phyloP scores from a whole-genome alignment of 768 basidiomycete genomes.

The Mycena galericulata region DNA sequence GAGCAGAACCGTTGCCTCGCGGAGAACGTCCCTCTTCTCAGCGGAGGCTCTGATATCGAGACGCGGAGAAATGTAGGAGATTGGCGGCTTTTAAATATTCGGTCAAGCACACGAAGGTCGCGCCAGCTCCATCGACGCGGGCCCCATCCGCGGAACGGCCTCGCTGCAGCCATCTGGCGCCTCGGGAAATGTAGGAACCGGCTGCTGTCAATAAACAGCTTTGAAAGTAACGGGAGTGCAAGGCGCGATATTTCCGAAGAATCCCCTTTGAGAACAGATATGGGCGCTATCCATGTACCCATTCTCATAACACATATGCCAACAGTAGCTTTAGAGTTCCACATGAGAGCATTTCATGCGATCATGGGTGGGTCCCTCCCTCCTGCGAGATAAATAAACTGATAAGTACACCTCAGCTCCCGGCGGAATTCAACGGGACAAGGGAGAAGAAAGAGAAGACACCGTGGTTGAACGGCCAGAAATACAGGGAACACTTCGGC shows the following conservation, averaged over 20 bases:
- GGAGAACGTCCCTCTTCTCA: background rate
- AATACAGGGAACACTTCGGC: slow-evolving; percentile 17
- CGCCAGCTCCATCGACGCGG: background rate
- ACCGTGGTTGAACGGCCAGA: slow-evolving; percentile 5
- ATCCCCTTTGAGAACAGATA: background rate
- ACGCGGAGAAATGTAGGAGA: slow-evolving; percentile 9
- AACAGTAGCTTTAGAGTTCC: background rate
- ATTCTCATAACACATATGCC: background rate
- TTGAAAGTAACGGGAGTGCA: background rate
- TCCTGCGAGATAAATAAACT: no score
- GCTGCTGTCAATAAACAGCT: slow-evolving; percentile 2
- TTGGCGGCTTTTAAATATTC: no score
- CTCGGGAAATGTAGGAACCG: background rate
- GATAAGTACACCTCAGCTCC: background rate
- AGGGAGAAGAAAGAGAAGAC: background rate
- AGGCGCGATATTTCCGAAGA: slow-evolving; percentile 19
- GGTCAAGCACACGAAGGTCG: background rate
- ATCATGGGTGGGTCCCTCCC: background rate
- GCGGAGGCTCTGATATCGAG: background rate
- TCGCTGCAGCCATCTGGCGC: background rate
- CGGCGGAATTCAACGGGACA: background rate
- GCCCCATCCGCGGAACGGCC: no score
- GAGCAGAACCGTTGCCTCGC: background rate
- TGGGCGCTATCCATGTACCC: background rate
- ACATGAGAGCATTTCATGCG: background rate